phyloP scores from a whole-genome alignment of 148 eudicot genomes.

The Camellia japonica region DNA sequence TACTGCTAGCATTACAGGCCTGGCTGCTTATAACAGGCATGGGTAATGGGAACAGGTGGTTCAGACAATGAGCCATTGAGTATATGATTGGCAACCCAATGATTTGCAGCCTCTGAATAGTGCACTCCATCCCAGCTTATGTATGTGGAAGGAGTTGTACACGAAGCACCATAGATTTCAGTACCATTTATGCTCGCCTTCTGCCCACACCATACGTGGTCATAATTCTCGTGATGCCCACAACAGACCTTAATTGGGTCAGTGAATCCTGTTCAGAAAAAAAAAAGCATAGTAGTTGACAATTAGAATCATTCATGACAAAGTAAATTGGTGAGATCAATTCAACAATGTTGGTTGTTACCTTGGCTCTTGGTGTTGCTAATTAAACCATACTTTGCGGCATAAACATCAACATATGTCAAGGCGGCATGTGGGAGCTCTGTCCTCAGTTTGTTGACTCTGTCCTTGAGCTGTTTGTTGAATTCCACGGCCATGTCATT shows the following conservation, averaged over 20 bases:
- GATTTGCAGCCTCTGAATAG: slow-evolving; percentile 72
- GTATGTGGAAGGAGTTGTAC: slow-evolving; percentile 47
- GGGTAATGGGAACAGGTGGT: slow-evolving; percentile 50
- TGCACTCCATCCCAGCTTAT: slow-evolving; percentile 88
- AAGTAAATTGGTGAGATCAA: background rate
- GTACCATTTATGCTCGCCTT: slow-evolving; percentile 52
- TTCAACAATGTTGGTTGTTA: slow-evolving; percentile 21
- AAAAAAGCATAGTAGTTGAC: too few species aligned
- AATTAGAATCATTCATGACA: too few species aligned
- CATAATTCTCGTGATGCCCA: slow-evolving; percentile 54
- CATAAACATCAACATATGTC: slow-evolving; percentile 63
- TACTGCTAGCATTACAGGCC: background rate
- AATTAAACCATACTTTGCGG: slow-evolving; percentile 66
- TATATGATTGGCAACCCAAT: slow-evolving; percentile 58
- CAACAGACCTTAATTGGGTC: slow-evolving; percentile 60
- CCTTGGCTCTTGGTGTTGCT: slow-evolving; percentile 57
- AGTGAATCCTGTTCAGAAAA: slow-evolving; percentile 47
- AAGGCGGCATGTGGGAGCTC: slow-evolving; percentile 62
- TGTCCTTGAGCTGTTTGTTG: slow-evolving; percentile 64
- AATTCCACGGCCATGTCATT: slow-evolving; percentile 70
- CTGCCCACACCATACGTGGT: slow-evolving; percentile 58
- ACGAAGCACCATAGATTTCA: slow-evolving; percentile 49
- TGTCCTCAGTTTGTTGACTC: slow-evolving; percentile 49
- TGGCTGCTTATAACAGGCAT: slow-evolving; percentile 46
- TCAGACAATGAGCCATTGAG: slow-evolving; percentile 60